Conservation (phyloP, 805 yeast genomes). For the Yamadazyma paraphyllophila region DNA sequence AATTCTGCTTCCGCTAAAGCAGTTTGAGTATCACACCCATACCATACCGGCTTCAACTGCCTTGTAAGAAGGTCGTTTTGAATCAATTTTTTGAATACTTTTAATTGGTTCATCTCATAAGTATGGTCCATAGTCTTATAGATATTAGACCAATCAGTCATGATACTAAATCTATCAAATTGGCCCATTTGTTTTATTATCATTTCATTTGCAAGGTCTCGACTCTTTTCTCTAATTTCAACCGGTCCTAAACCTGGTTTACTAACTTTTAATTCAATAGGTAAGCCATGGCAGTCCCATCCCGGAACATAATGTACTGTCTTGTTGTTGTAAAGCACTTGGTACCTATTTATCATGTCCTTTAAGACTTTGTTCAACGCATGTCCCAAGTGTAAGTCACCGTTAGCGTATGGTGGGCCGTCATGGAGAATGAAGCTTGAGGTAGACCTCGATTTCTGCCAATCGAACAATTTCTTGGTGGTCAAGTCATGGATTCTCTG, state of each 20-base stretch:
- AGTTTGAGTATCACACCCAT: constrained; percentile 93
- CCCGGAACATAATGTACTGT: constrained; percentile 81
- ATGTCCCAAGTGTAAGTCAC: constrained; percentile 89
- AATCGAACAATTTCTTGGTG: constrained; percentile 58
- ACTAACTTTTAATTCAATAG: constrained; percentile 84
- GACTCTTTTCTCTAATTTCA: constrained; percentile 67
- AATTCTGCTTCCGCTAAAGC: constrained; percentile 97
- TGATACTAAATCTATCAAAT: constrained; percentile 70
- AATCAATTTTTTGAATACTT: constrained; percentile 64
- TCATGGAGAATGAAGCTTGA: constrained; percentile 76
- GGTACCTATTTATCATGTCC: constrained; percentile 76
- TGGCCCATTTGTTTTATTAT: constrained; percentile 59
- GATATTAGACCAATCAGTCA: constrained; percentile 76
- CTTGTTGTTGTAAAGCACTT: constrained; percentile 56
- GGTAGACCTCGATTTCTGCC: constrained; percentile 42
- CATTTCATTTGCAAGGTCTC: constrained; percentile 65
- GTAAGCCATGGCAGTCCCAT: constrained; percentile 99
- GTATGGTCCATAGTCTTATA: constrained; percentile 70
- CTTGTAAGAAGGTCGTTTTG: constrained; percentile 68
- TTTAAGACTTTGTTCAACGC: constrained; percentile 86
- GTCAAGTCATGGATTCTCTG: constrained; percentile 45
- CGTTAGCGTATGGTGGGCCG: constrained; percentile 99
- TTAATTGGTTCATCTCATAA: constrained; percentile 75
- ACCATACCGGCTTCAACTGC: constrained; percentile 92
- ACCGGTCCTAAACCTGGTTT: constrained; percentile 24